Conservation (phyloP, 1,139 yeast species). For the Diutina siamensis region DNA sequence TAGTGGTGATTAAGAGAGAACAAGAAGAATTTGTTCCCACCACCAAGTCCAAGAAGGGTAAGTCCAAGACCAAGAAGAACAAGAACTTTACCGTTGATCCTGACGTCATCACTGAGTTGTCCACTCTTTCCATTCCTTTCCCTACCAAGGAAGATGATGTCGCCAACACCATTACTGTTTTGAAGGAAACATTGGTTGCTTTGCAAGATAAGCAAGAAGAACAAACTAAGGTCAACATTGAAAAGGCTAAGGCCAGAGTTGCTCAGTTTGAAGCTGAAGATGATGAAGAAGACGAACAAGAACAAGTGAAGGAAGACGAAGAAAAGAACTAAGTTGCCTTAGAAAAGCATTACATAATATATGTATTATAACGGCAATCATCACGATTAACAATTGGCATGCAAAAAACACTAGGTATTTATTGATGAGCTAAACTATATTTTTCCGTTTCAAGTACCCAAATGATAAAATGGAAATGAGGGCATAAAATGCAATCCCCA, state of each 20-base stretch:
- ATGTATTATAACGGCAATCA: too few species aligned
- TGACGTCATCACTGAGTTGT: constrained; percentile 64
- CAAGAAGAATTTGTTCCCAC: constrained; percentile 45
- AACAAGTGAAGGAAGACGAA: constrained; percentile 7
- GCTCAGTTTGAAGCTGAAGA: constrained; percentile 46
- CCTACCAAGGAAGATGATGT: constrained; percentile 75
- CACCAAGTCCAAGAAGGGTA: constrained; percentile 33
- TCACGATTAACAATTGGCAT: too few species aligned
- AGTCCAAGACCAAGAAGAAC: constrained; percentile 32
- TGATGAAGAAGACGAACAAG: constrained; percentile 18
- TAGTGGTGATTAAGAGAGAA: constrained; percentile 55
- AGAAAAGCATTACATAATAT: neutral
- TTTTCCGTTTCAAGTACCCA: constrained; percentile 1
- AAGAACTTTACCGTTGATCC: constrained; percentile 64
- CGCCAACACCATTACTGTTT: constrained; percentile 49
- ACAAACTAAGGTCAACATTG: constrained; percentile 67
- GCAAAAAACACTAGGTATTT: too few species aligned
- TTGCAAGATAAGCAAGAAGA: constrained; percentile 69
- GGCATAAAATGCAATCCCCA: neutral
- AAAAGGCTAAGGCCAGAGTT: constrained; percentile 64
- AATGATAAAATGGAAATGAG: neutral
- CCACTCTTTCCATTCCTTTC: constrained; percentile 66
- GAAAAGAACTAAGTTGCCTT: neutral
- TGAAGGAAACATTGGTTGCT: constrained; percentile 64
- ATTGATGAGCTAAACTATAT: neutral